These are phyloP conservation scores for Rhodamnia rubescens DNA, from an alignment of 345 rosid species.

Conservation along the genomic window DNA sequence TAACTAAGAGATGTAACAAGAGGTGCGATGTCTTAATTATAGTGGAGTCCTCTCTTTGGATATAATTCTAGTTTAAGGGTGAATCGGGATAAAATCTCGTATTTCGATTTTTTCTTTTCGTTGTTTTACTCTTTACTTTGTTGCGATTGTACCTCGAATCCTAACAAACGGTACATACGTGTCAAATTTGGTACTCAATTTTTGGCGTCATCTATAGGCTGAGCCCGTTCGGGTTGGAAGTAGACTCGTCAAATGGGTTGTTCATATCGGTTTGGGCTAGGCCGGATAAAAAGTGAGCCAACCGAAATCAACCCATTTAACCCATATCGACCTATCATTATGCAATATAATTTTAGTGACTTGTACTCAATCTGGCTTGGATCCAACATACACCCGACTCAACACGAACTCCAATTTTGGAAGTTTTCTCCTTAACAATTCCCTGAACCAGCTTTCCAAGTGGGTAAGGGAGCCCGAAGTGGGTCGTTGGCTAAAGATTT, in stretches of 20 bases:
- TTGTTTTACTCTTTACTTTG: no score
- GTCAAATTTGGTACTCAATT: neutral
- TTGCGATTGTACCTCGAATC: no score
- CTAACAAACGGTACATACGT: no score
- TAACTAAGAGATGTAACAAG: no score
- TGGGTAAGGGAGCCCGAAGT: neutral
- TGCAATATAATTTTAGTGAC: neutral
- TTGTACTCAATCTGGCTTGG: no score
- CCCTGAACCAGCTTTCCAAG: neutral
- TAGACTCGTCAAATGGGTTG: neutral
- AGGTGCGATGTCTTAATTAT: no score
- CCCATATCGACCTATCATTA: neutral
- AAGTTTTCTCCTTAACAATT: neutral
- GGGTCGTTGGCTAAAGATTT: neutral
- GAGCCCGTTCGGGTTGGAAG: neutral
- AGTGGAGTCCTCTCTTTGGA: no score
- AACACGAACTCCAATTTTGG: neutral
- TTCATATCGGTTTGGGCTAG: neutral
- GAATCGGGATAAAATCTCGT: no score
- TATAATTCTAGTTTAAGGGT: no score
- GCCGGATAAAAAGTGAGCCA: neutral
- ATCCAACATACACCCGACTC: neutral
- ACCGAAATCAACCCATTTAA: neutral
- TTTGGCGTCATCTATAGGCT: neutral
- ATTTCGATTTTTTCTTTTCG: no score